A percentile compares a stretch with the other conserved stretches of the same genome.
Evolutionary conservation across 2,329 filamentous ascomycete species (phyloP).

Genomic region (Monosporascus ibericus): DNA sequence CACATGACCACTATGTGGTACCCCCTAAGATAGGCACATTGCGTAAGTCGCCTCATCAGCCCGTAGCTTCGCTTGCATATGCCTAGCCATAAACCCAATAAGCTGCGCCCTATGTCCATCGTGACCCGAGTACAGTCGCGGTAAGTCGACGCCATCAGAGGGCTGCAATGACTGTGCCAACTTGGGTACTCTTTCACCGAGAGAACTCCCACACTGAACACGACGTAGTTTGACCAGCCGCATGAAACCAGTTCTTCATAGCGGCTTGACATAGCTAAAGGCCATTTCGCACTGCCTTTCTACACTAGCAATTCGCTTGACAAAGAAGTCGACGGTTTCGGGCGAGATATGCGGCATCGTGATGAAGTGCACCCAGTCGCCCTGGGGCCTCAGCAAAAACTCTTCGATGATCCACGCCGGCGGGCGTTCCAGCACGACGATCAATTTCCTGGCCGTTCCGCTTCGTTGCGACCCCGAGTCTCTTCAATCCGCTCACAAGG

Average conservation of each 20-base stretch:
- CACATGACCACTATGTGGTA: no score
- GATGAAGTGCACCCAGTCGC: slow-evolving; percentile 8
- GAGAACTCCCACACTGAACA: not conserved
- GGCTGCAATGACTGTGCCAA: not conserved
- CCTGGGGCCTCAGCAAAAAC: slow-evolving; percentile 6
- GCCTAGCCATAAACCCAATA: not conserved
- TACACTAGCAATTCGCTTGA: not conserved
- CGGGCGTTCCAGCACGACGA: slow-evolving; percentile 2
- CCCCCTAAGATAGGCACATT: not conserved
- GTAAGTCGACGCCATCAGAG: not conserved
- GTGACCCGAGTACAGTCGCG: not conserved
- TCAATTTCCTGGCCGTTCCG: slow-evolving; percentile 1
- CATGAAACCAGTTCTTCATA: not conserved
- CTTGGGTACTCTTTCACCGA: not conserved
- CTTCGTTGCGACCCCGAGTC: slow-evolving; percentile 1
- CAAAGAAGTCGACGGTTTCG: slow-evolving; percentile 4
- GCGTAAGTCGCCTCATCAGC: not conserved
- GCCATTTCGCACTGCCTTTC: not conserved
- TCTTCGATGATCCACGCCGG: slow-evolving; percentile 6
- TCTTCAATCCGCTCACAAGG: not conserved
- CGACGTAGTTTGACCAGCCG: not conserved
- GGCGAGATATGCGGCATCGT: slow-evolving; percentile 4
- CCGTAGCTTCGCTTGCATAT: not conserved
- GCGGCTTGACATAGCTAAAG: slow-evolving; percentile 1
- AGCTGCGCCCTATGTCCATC: not conserved